A percentile compares a stretch with the other conserved stretches of the same genome.
phyloP scores from a whole-genome alignment of 305 asterid species.

The Solanum hybrid region DNA sequence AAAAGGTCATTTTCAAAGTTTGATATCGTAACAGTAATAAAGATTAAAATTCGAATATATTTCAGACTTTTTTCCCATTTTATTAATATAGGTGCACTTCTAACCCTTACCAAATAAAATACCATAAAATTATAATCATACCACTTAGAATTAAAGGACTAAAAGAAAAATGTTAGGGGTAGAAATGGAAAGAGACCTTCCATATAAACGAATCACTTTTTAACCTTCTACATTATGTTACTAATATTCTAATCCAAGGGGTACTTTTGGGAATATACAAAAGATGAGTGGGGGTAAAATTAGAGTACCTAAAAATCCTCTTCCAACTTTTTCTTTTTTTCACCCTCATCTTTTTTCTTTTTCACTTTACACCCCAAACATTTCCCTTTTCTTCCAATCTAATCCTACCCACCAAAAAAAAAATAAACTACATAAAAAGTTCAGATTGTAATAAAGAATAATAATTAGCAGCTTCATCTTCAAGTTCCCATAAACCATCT shows the following conservation, averaged over 20 bases:
- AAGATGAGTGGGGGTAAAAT: conserved; percentile 28
- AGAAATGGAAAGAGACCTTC: neutral
- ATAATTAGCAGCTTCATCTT: conserved; percentile 61
- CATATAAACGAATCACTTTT: neutral
- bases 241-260: conserved; percentile 18
- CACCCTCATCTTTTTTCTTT: conserved; percentile 2
- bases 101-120: neutral
- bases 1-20: too few relatives aligned
- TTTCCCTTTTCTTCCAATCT: neutral
- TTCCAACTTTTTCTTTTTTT: conserved; percentile 8
- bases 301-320: conserved; percentile 23
- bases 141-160: neutral
- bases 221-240: neutral
- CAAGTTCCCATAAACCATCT: conserved; percentile 67
- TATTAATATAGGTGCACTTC: neutral
- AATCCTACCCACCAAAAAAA: conserved; percentile 9
- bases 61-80: neutral
- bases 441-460: conserved; percentile 47
- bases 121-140: neutral
- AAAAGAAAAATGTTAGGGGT: neutral
- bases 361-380: conserved; percentile 10
- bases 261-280: conserved; percentile 17
- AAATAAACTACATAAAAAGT: conserved; percentile 39
- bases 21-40: rapidly evolving
- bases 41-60: too few relatives aligned